These are phyloP conservation scores for Aureobasidium melanogenum DNA, from an alignment of 2,329 filamentous ascomycete genomes.

Conservation along the genomic window DNA sequence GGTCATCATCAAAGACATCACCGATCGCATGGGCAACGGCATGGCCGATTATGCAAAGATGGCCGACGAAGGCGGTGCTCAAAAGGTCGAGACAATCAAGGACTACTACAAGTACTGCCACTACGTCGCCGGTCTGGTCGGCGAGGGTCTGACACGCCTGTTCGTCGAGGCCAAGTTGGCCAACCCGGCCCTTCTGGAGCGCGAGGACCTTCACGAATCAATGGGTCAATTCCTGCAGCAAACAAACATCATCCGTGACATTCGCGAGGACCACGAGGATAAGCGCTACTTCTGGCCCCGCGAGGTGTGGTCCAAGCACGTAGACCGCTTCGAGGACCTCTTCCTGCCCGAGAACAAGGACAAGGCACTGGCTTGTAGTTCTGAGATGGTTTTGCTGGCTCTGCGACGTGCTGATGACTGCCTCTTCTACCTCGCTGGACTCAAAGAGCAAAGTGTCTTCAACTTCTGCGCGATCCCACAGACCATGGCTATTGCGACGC, in stretches of 20 bases:
- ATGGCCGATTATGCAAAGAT: constrained; percentile 95
- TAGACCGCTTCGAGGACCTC: constrained; percentile 79
- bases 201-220: constrained; percentile 75
- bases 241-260: constrained; percentile 96
- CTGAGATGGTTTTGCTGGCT: constrained; percentile 89
- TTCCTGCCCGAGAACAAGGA: constrained; percentile 73
- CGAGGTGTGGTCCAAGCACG: constrained; percentile 95
- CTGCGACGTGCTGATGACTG: constrained; percentile 84
- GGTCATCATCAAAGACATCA: constrained; percentile 85
- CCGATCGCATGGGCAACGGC: constrained; percentile 89
- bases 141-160: constrained; percentile 80
- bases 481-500: constrained; percentile 90
- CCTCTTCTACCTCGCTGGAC: constrained; percentile 92
- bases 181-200: constrained; percentile 72
- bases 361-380: constrained; percentile 73
- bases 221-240: constrained; percentile 98
- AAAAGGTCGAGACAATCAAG: constrained; percentile 71
- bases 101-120: constrained; percentile 98
- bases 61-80: constrained; percentile 49
- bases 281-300: constrained; percentile 87
- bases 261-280: constrained; percentile 82
- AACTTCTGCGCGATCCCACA: constrained; percentile 98
- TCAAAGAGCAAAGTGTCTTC: constrained; percentile 94
- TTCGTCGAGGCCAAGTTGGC: constrained; percentile 83
- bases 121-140: constrained; percentile 97